phyloP scores from a whole-genome alignment of 305 asterid genomes.

The Andrographis paniculata region DNA sequence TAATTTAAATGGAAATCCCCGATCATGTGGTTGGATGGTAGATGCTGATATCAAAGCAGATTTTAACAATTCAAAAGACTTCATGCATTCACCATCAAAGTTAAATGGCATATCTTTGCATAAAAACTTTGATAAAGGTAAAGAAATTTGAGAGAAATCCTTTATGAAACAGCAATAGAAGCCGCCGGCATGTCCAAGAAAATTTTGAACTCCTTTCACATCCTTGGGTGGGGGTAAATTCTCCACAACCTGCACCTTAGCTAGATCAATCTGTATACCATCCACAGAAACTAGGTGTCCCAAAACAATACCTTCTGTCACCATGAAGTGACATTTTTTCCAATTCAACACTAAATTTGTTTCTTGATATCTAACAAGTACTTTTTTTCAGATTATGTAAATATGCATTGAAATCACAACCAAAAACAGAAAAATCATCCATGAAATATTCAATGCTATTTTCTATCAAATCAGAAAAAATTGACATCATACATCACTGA shows the following conservation, averaged over 20 bases:
- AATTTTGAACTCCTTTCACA: not conserved
- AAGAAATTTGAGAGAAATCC: not conserved
- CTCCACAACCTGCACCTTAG: not conserved
- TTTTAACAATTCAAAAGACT: not conserved
- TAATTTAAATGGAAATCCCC: not conserved
- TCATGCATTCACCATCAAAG: not conserved
- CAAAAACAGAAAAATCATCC: not conserved
- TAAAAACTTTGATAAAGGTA: not conserved
- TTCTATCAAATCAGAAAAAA: not conserved
- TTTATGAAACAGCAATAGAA: not conserved
- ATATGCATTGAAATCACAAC: not conserved
- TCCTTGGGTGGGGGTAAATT: not conserved
- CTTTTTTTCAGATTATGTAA: not conserved
- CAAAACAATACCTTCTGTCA: not conserved
- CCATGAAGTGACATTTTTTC: not conserved
- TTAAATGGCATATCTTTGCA: not conserved
- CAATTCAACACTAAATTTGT: not conserved
- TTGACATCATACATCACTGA: constrained; percentile 4
- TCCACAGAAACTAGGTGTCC: not conserved
- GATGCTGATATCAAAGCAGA: not conserved
- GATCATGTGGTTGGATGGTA: not conserved
- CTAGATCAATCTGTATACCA: not conserved
- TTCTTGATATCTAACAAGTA: not conserved
- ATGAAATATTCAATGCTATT: not conserved
- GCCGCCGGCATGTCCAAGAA: not conserved